Base-by-base conservation (phyloP, 2,329 filamentous ascomycete species). In the Neonectria ditissima region DNA sequence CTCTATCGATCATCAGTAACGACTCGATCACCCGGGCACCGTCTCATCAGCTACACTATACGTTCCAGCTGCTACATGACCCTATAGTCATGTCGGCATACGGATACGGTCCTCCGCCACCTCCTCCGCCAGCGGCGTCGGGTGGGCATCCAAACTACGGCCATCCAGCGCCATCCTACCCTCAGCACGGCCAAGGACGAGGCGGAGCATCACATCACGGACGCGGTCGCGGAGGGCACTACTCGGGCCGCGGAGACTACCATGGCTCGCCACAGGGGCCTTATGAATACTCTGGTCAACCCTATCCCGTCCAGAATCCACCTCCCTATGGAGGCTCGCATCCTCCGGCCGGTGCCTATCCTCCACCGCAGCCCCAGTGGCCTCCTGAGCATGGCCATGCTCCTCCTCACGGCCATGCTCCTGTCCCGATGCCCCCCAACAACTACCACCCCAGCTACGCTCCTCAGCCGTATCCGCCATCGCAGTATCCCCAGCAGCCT, bases 401-500 rank as follows among this genome's bases (percentile, higher is more conserved):
- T 55, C 79, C 80, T 65, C 75, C 77, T n/a, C 79, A 82, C 24
- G 75, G 81, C 34, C 85, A 86, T 70, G 77, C 79, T 45, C 80
- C 81, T 43, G 74, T 80, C 57, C 83, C 84, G 28, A 77, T 88
- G 34, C 81, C 85, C 53, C 77, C 84, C 32, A 80, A 83, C 64
- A 86, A 85, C 70, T 88, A 88, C 70, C 86, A 88, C 67, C 85
- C 85, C 34, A 87, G 86, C 75, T 89, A 87, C 72, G 82, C 86
- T 41, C 83, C 84, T 43, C 87, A 88, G 69, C 75, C 80, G 9
- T 89, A 88, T 62, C 76, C 76, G 32, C 73, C 77, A 47, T 60
- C 79, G 24, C 80, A 82, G 56, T 80, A 81, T 62, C 71, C 78
- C 13, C 83, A 83, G 64, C 82, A 82, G 55, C 78, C 81, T 39